Conservation (phyloP, 805 yeast species). For the Zygosaccharomyces bisporus region DNA sequence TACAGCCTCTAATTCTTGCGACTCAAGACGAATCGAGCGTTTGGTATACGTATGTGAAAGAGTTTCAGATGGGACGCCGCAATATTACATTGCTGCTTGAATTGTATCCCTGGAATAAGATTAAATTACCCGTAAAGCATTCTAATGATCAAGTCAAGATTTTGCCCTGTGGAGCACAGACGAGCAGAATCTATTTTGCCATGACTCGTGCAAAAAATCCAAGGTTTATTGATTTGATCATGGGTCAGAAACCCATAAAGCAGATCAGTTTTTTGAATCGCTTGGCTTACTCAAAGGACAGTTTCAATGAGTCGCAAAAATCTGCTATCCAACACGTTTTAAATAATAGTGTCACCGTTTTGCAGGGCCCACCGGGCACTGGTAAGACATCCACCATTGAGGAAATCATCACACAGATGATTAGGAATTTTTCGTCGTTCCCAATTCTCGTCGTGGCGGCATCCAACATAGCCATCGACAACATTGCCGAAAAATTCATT, state of each 20-base stretch:
- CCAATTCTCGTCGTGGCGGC: conserved; percentile 74
- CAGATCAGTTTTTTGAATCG: conserved; percentile 56
- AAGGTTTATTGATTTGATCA: conserved; percentile 48
- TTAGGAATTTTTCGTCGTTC: conserved; percentile 50
- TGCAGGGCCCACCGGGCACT: conserved; percentile 83
- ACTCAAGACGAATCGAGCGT: conserved; percentile 46
- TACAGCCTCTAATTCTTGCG: conserved; percentile 56
- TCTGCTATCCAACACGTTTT: conserved; percentile 51
- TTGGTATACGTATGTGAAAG: conserved; percentile 59
- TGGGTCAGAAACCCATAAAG: conserved; percentile 53
- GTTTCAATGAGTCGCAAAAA: conserved; percentile 57
- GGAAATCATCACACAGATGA: conserved; percentile 55
- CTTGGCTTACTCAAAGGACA: conserved; percentile 46
- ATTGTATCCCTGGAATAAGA: conserved; percentile 56
- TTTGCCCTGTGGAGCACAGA: conserved; percentile 61
- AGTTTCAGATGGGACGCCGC: conserved; percentile 35
- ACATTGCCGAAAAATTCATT: conserved; percentile 66
- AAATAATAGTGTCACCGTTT: conserved; percentile 48
- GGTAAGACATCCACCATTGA: conserved; percentile 73
- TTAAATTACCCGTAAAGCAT: conserved; percentile 42
- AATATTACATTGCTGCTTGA: conserved; percentile 43
- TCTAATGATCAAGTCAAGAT: conserved; percentile 41
- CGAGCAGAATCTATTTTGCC: conserved; percentile 59
- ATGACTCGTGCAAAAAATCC: conserved; percentile 56
- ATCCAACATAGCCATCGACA: conserved; percentile 71